Conservation (phyloP, 2,329 filamentous ascomycete genomes). For the Diaporthe australafricana region DNA sequence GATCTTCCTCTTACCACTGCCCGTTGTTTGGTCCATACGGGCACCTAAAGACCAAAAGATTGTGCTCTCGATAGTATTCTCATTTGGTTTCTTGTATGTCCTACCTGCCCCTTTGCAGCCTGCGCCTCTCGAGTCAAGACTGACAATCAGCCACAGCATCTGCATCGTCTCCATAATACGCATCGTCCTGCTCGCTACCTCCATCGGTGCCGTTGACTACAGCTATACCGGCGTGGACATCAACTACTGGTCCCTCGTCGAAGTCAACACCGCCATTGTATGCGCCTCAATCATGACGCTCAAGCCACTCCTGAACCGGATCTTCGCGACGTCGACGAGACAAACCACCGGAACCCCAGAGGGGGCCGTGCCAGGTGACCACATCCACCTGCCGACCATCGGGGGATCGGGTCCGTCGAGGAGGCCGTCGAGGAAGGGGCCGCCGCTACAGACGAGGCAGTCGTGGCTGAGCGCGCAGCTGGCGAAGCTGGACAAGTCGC, state of each 20-base stretch:
- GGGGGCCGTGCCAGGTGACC: not conserved
- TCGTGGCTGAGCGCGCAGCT: conserved; percentile 36
- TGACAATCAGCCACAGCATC: conserved; percentile 38
- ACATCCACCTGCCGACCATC: conserved; percentile 30
- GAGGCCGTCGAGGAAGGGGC: not conserved
- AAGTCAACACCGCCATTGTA: conserved; percentile 44
- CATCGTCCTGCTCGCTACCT: conserved; percentile 39
- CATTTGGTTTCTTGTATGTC: conserved; percentile 43
- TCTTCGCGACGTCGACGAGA: conserved; percentile 39
- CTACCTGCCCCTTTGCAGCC: not conserved
- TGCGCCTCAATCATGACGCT: conserved; percentile 45
- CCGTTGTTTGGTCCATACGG: conserved; percentile 41
- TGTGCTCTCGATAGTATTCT: conserved; percentile 42
- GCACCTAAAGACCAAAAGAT: conserved; percentile 40
- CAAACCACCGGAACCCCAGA: not conserved
- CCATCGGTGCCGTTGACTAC: conserved; percentile 36
- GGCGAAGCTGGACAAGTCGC: conserved; percentile 31
- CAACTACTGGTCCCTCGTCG: conserved; percentile 43
- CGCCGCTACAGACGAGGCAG: conserved; percentile 28
- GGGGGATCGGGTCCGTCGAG: conserved; percentile 19
- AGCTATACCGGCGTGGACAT: conserved; percentile 40
- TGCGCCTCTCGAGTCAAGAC: not conserved
- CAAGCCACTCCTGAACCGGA: conserved; percentile 41
- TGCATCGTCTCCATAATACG: conserved; percentile 44
- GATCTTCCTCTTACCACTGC: conserved; percentile 43